Evolutionary conservation across 176 grass and related monocot species (phyloP).

Genomic region (Zea luxurians): DNA sequence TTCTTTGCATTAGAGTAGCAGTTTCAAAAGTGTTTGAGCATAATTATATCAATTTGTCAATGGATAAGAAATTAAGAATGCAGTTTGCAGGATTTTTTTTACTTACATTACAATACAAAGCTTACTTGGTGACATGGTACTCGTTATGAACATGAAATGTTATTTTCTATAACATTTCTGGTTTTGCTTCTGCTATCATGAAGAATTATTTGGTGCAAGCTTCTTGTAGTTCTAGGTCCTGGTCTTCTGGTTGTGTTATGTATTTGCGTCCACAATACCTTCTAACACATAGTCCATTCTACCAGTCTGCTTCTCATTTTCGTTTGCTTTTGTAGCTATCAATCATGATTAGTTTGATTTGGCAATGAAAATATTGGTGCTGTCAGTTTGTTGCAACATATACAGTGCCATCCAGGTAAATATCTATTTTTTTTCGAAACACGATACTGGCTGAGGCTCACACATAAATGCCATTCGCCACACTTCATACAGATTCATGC

Average conservation of each 20-base stretch:
- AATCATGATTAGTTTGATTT: background rate
- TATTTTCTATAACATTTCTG: background rate
- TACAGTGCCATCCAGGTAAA: background rate
- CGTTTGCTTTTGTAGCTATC: background rate
- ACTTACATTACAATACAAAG: background rate
- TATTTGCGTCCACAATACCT: background rate
- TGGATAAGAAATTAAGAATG: slow-evolving; percentile 1
- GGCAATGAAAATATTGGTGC: background rate
- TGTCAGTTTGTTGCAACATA: background rate
- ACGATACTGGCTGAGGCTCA: background rate
- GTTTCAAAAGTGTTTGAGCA: background rate
- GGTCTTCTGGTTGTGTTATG: background rate
- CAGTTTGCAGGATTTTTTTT: background rate
- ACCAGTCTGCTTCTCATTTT: background rate
- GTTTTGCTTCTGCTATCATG: background rate
- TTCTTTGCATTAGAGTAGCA: background rate
- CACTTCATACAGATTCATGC: background rate
- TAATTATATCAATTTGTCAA: background rate
- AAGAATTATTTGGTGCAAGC: background rate
- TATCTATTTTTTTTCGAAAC: background rate
- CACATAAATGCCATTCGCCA: background rate
- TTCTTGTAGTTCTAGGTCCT: background rate
- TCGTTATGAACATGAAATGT: background rate
- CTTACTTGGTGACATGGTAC: background rate
- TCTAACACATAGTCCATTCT: background rate